Evolutionary conservation across 2,329 filamentous ascomycete genomes (phyloP).

Genomic region (Bipolaris sorokiniana): DNA sequence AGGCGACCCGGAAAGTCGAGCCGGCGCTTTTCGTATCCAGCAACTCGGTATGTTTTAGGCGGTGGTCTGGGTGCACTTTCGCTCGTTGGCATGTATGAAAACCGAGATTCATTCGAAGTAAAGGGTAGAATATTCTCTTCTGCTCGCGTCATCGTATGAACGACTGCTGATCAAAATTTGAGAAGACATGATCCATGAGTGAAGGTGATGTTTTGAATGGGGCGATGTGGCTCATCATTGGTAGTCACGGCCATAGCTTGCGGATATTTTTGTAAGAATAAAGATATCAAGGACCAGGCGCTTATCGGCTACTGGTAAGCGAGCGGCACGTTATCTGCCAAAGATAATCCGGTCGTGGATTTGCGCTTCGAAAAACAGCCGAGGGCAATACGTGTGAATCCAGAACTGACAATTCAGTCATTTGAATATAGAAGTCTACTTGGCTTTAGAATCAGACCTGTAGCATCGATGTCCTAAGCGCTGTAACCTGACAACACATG

Average conservation of each 20-base stretch:
- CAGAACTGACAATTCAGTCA: not conserved
- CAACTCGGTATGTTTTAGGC: not conserved
- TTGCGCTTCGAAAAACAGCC: not conserved
- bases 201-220: not conserved
- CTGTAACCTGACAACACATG: not conserved
- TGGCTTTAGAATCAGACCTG: not conserved
- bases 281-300: not conserved
- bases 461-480: not conserved
- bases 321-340: not conserved
- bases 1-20: conserved; percentile 28
- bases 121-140: not conserved
- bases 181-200: not conserved
- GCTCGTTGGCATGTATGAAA: not conserved
- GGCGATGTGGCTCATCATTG: not conserved
- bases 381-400: not conserved
- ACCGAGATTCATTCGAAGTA: not conserved
- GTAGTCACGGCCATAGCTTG: too few relatives aligned
- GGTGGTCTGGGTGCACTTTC: not conserved
- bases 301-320: not conserved
- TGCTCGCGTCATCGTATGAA: not conserved
- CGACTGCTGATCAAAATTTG: not conserved
- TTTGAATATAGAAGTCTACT: not conserved
- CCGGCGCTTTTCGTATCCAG: not conserved
- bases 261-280: not conserved
- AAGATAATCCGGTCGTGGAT: not conserved